Conservation (phyloP, 345 rosid species). For the Brassica carinata region DNA sequence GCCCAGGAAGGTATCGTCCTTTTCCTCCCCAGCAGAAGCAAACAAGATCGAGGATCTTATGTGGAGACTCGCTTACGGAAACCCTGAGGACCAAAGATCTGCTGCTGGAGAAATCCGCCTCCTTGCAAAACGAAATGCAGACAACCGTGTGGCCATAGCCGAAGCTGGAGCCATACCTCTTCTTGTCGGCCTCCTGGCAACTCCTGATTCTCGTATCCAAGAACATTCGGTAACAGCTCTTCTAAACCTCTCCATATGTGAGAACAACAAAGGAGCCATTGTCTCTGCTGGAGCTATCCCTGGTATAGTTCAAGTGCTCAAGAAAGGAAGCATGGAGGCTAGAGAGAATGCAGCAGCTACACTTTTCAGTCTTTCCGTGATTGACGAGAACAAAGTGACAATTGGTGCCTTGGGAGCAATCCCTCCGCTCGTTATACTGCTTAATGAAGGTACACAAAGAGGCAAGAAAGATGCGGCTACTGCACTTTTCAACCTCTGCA, state of each 20-base stretch:
- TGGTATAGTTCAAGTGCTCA: slow-evolving; percentile 89
- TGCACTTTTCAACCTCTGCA: slow-evolving; percentile 94
- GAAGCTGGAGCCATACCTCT: slow-evolving; percentile 99
- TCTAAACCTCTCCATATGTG: slow-evolving; percentile 94
- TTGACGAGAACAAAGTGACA: slow-evolving; percentile 90
- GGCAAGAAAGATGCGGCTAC: slow-evolving; percentile 99
- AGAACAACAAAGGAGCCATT: slow-evolving; percentile 90
- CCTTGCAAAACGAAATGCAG: slow-evolving; percentile 95
- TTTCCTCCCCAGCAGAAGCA: slow-evolving; percentile 74
- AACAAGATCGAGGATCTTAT: slow-evolving; percentile 74
- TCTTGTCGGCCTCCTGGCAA: slow-evolving; percentile 76
- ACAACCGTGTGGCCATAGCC: slow-evolving; percentile 95
- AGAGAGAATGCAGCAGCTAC: slow-evolving; percentile 99
- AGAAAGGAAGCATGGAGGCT: slow-evolving; percentile 98
- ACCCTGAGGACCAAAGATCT: slow-evolving; percentile 74
- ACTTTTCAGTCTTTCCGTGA: slow-evolving; percentile 92
- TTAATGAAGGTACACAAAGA: slow-evolving; percentile 86
- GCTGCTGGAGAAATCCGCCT: slow-evolving; percentile 97
- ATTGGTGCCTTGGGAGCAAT: slow-evolving; percentile 89
- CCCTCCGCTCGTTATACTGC: slow-evolving; percentile 78
- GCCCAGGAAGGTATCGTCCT: slow-evolving; percentile 61
- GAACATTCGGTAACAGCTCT: slow-evolving; percentile 97
- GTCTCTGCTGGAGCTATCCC: slow-evolving; percentile 90
- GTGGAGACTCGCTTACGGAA: slow-evolving; percentile 70
- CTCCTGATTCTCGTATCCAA: slow-evolving; percentile 86